A percentile compares a stretch with the other conserved stretches of the same genome.
phyloP scores from a whole-genome alignment of 1,139 yeast genomes.

The Arxiozyma heterogenica region DNA sequence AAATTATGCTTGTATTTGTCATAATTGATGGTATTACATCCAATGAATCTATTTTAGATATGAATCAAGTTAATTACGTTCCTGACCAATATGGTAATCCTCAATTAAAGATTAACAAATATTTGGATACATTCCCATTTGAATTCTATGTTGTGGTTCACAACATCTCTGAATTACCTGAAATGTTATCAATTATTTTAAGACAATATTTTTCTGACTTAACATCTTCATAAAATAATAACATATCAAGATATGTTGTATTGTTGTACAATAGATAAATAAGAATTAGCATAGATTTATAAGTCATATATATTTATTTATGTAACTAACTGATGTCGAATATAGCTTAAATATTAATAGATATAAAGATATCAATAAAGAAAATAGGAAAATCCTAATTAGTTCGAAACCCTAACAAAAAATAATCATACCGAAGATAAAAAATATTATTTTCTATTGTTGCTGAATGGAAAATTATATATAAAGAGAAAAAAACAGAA shows the following conservation, averaged over 20 bases:
- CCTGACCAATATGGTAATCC: slow-evolving; percentile 63
- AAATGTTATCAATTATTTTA: slow-evolving; percentile 77
- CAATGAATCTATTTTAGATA: slow-evolving; percentile 80
- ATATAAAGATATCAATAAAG: too few species aligned
- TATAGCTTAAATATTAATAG: too few species aligned
- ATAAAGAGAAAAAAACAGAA: background rate
- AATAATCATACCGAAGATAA: background rate
- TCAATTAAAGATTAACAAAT: slow-evolving; percentile 69
- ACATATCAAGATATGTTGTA: background rate
- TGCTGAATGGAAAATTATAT: background rate
- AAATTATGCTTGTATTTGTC: slow-evolving; percentile 91
- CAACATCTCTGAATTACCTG: slow-evolving; percentile 82
- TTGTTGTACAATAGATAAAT: background rate
- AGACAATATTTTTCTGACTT: slow-evolving; percentile 85
- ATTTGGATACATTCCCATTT: slow-evolving; percentile 91
- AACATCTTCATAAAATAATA: slow-evolving; percentile 33
- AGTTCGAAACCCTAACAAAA: background rate
- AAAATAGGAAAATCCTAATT: background rate
- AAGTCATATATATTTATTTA: too few species aligned
- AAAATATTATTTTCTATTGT: too few species aligned
- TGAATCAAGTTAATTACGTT: slow-evolving; percentile 82
- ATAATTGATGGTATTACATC: slow-evolving; percentile 83
- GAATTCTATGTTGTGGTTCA: slow-evolving; percentile 93
- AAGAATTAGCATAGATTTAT: background rate
- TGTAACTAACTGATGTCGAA: too few species aligned